Percentiles rank a stretch among this genome's conserved stretches.
Conservation (phyloP, 2,329 filamentous ascomycete genomes). For the Magnaporthiopsis incrustans region DNA sequence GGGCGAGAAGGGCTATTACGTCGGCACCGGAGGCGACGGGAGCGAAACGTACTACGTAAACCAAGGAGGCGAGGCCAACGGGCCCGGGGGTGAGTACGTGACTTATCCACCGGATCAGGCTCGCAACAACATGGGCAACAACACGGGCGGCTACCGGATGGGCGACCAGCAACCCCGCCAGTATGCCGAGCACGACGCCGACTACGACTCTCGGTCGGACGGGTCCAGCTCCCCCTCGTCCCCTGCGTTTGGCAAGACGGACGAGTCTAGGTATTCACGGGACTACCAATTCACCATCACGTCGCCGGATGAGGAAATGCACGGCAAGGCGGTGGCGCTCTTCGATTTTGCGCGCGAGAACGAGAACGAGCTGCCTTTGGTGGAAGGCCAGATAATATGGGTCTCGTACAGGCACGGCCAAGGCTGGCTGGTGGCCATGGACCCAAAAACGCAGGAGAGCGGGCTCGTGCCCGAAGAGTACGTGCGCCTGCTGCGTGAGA, state of each 20-base stretch:
- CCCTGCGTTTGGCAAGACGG: conserved; percentile 48
- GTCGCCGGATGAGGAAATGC: conserved; percentile 94
- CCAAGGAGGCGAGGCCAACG: conserved; percentile 61
- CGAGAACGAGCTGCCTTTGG: conserved; percentile 86
- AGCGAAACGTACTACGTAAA: conserved; percentile 69
- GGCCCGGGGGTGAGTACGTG: conserved; percentile 71
- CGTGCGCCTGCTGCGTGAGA: conserved; percentile 83
- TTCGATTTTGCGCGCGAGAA: conserved; percentile 95
- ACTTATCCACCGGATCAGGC: conserved; percentile 64
- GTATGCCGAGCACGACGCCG: conserved; percentile 38
- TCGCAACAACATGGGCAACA: conserved; percentile 48
- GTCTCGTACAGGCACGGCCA: conserved; percentile 94
- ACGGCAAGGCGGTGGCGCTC: conserved; percentile 88
- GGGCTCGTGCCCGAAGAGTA: conserved; percentile 96
- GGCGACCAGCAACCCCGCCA: conserved; percentile 37
- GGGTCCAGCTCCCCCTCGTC: conserved; percentile 52
- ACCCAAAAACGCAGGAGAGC: conserved; percentile 88
- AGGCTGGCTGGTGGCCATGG: conserved; percentile 94
- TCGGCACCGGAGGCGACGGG: conserved; percentile 60
- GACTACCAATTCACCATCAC: conserved; percentile 95
- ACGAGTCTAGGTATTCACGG: conserved; percentile 75
- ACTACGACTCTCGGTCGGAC: conserved; percentile 48
- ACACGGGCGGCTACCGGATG: conserved; percentile 30
- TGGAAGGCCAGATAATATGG: conserved; percentile 93
- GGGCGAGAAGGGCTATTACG: conserved; percentile 57